phyloP scores from a whole-genome alignment of 108 stramenopile genomes.

The Phaeodactylum tricornutum region DNA sequence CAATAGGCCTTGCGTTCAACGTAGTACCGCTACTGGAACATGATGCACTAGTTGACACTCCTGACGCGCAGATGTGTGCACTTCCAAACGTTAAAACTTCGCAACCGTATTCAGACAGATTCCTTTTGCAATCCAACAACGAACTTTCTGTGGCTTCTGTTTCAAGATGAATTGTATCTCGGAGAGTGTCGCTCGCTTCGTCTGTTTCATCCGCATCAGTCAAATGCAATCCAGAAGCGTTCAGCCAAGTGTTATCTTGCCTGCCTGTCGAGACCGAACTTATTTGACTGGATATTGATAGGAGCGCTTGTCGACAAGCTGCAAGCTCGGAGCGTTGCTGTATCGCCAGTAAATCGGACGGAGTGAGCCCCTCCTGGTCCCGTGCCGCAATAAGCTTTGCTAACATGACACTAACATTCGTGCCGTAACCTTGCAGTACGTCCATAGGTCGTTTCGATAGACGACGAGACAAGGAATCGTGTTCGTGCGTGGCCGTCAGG shows the following conservation, averaged over 20 bases:
- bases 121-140: too few relatives aligned
- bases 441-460: slow-evolving; percentile 1
- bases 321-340: slow-evolving; percentile 32
- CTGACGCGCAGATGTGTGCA: slow-evolving; percentile 61
- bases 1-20: background rate
- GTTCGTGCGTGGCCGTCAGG: background rate
- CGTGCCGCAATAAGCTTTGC: slow-evolving; percentile 7
- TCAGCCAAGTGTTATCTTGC: background rate
- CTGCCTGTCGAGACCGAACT: too few relatives aligned
- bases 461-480: background rate
- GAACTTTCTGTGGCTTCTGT: too few relatives aligned
- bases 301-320: slow-evolving; percentile 13
- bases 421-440: background rate
- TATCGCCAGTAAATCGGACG: slow-evolving; percentile 40
- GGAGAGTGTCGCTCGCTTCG: background rate
- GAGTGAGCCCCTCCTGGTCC: slow-evolving; percentile 57
- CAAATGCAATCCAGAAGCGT: background rate
- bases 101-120: slow-evolving; percentile 25
- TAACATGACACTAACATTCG: background rate
- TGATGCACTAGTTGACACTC: slow-evolving; percentile 31
- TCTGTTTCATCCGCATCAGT: background rate
- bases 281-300: too few relatives aligned
- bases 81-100: slow-evolving; percentile 76
- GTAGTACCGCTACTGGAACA: slow-evolving; percentile 7
- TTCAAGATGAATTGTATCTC: background rate